Evolutionary conservation across 768 basidiomycete species (phyloP).

Genomic region (Favolaschia claudopus): DNA sequence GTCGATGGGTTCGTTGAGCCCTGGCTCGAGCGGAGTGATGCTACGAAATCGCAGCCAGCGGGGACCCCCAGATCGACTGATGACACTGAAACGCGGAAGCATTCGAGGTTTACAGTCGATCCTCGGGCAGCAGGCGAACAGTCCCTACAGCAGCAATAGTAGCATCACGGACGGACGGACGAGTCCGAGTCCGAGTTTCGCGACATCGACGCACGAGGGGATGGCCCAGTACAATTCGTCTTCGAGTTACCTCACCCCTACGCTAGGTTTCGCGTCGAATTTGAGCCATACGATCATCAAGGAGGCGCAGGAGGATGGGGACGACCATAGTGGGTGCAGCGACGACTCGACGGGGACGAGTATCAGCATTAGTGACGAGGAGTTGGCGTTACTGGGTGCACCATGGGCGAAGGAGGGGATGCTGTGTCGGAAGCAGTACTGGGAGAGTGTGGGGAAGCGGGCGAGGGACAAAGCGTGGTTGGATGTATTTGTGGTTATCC

Average conservation of each 20-base stretch:
- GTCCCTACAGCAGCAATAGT: conserved; percentile 86
- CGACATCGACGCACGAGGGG: conserved; percentile 83
- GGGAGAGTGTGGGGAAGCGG: conserved; percentile 84
- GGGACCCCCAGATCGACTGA: conserved; percentile 72
- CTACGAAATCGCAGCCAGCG: conserved; percentile 79
- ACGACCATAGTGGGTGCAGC: conserved; percentile 74
- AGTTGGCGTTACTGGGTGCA: conserved; percentile 91
- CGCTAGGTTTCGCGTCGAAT: conserved; percentile 96
- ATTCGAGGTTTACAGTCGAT: conserved; percentile 89
- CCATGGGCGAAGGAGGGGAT: conserved; percentile 99
- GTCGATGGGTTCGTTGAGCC: conserved; percentile 65
- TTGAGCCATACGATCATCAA: conserved; percentile 96
- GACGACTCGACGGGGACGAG: conserved; percentile 71
- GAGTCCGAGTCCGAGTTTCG: conserved; percentile 95
- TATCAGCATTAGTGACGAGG: conserved; percentile 93
- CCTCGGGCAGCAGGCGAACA: conserved; percentile 69
- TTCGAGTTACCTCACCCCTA: conserved; percentile 77
- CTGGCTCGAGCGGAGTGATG: conserved; percentile 54
- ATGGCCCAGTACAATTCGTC: conserved; percentile 68
- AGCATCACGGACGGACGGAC: conserved; percentile 86
- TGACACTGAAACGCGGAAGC: conserved; percentile 87
- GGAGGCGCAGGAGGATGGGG: conserved; percentile 93
- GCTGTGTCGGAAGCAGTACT: conserved; percentile 93
- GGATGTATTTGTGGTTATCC: conserved; percentile 95
- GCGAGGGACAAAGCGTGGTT: conserved; percentile 92